Conservation (phyloP, 2,329 filamentous ascomycete species). For the Penicillium sp. region DNA sequence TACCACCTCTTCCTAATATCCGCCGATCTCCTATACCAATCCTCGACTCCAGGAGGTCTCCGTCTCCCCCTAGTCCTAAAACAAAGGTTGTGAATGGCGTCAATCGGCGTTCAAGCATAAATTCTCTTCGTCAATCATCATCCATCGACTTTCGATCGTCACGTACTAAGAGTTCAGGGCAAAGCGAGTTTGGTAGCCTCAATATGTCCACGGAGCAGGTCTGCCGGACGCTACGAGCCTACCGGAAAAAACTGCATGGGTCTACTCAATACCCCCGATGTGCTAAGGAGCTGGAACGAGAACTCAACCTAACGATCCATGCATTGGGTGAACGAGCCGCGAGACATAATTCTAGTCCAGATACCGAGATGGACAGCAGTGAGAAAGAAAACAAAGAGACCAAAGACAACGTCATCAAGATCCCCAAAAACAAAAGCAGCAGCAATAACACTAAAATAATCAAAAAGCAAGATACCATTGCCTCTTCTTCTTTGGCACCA, state of each 20-base stretch:
- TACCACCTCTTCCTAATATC: slow-evolving; percentile 23
- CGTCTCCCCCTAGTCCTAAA: slow-evolving; percentile 39
- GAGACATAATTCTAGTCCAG: slow-evolving; percentile 26
- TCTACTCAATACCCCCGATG: slow-evolving; percentile 47
- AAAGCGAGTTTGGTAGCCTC: slow-evolving; percentile 45
- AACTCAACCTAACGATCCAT: slow-evolving; percentile 47
- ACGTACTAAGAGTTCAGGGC: slow-evolving; percentile 36
- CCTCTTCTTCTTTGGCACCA: slow-evolving; percentile 4
- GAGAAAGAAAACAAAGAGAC: slow-evolving; percentile 32
- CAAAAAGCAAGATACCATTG: slow-evolving; percentile 1
- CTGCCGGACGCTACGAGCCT: slow-evolving; percentile 54
- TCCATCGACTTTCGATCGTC: slow-evolving; percentile 44
- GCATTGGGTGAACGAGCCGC: slow-evolving; percentile 29
- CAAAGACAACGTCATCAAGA: too few relatives aligned
- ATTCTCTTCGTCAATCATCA: slow-evolving; percentile 43
- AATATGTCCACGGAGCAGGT: slow-evolving; percentile 55
- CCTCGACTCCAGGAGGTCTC: slow-evolving; percentile 28
- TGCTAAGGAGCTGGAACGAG: slow-evolving; percentile 54
- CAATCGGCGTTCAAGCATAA: slow-evolving; percentile 26
- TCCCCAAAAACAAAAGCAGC: background rate
- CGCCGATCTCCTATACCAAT: slow-evolving; percentile 28
- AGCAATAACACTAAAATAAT: background rate
- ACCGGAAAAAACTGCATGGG: slow-evolving; percentile 55
- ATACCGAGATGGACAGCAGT: slow-evolving; percentile 38
- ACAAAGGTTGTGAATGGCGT: slow-evolving; percentile 27